These are phyloP conservation scores for Termitomyces sp. DNA, from an alignment of 768 basidiomycete species.

Conservation along the genomic window DNA sequence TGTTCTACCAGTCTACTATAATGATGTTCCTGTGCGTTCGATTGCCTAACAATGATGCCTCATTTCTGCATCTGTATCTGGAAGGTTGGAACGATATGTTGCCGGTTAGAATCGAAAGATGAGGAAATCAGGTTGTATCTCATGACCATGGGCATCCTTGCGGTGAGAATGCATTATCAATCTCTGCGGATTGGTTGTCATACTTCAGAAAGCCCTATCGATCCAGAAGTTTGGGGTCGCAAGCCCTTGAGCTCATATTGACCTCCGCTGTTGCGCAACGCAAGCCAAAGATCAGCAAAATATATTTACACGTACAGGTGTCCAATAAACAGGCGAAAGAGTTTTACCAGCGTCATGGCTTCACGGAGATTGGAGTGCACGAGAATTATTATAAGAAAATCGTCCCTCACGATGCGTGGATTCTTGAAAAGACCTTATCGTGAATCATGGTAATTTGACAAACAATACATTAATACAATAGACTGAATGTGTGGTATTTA, in stretches of 20 bases:
- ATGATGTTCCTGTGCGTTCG: conserved; percentile 68
- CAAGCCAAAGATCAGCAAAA: conserved; percentile 58
- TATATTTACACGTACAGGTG: conserved; percentile 86
- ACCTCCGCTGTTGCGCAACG: conserved; percentile 51
- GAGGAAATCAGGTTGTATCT: conserved; percentile 61
- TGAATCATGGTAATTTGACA: conserved; percentile 8
- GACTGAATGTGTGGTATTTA: neutral
- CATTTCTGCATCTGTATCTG: conserved; percentile 10
- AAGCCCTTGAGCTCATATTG: conserved; percentile 63
- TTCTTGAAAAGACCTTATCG: conserved; percentile 60
- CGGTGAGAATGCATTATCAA: conserved; percentile 43
- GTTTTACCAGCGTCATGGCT: conserved; percentile 84
- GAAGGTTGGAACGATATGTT: conserved; percentile 79
- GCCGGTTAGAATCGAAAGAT: conserved; percentile 69
- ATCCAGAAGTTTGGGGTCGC: conserved; percentile 67
- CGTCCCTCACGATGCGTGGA: conserved; percentile 78
- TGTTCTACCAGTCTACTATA: conserved; percentile 68
- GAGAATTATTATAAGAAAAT: conserved; percentile 90
- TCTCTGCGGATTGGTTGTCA: conserved; percentile 6
- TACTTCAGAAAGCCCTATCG: conserved; percentile 66
- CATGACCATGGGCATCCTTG: conserved; percentile 90
- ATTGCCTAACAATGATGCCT: conserved; percentile 4
- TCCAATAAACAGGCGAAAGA: conserved; percentile 70
- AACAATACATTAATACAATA: neutral
- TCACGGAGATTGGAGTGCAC: conserved; percentile 58